Evolutionary conservation across 139 green algal genomes (phyloP).

Genomic region (Limnomonas spitsbergensis): DNA sequence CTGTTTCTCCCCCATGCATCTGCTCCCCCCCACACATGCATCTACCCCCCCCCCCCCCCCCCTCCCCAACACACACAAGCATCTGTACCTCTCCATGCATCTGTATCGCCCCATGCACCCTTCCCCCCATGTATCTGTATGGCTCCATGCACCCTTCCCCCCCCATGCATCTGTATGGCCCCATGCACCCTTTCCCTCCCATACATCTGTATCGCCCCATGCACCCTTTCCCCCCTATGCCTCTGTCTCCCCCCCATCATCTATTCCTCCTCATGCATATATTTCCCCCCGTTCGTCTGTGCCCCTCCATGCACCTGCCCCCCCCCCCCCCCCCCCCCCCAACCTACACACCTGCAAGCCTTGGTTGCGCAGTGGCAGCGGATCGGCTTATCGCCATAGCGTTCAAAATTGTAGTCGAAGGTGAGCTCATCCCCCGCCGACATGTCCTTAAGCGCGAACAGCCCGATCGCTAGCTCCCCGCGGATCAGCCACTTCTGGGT

Average conservation of each 20-base stretch:
- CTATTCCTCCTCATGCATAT: no score
- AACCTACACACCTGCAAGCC: slow-evolving; percentile 45
- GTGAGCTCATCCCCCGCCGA: slow-evolving; percentile 83
- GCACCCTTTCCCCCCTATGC: neutral
- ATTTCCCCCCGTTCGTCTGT: no score
- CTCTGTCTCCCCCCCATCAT: no score
- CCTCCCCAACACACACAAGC: neutral
- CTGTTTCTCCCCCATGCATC: no score
- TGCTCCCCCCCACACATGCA: no score
- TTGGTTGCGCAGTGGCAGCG: slow-evolving; percentile 58
- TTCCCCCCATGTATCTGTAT: slow-evolving; percentile 97
- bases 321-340: no score
- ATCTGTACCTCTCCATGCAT: neutral
- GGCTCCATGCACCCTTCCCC: neutral
- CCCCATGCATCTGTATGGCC: neutral
- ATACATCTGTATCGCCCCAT: neutral
- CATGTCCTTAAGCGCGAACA: slow-evolving; percentile 82
- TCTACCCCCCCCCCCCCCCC: no score
- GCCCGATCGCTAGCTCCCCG: slow-evolving; percentile 93
- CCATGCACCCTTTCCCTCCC: neutral
- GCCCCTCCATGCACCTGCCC: no score
- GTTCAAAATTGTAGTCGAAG: slow-evolving; percentile 99
- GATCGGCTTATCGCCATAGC: slow-evolving; percentile 85
- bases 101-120: slow-evolving; percentile 73
- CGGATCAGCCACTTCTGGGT: slow-evolving; percentile 97